phyloP scores from a whole-genome alignment of 345 rosid genomes.

The Conringia planisiliqua region DNA sequence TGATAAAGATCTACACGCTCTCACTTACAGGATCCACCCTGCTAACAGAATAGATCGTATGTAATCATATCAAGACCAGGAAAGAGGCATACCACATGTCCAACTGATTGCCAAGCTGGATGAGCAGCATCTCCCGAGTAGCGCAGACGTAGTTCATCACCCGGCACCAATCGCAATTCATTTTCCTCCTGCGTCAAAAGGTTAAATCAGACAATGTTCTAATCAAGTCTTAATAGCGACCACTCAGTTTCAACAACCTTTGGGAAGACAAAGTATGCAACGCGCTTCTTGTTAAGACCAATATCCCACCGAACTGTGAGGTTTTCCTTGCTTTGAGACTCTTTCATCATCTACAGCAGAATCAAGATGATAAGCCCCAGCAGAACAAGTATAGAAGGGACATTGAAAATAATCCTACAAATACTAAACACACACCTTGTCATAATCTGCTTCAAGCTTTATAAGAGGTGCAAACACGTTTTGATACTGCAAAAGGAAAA shows the following conservation, averaged over 20 bases:
- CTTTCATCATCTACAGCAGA: constrained; percentile 92
- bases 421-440: constrained; percentile 54
- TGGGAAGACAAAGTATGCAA: constrained; percentile 94
- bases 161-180: constrained; percentile 93
- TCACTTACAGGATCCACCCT: not conserved
- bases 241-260: constrained; percentile 52
- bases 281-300: constrained; percentile 94
- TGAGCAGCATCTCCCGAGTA: constrained; percentile 98
- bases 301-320: constrained; percentile 96
- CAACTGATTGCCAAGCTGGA: constrained; percentile 99
- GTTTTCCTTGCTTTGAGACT: constrained; percentile 99
- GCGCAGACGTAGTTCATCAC: constrained; percentile 92
- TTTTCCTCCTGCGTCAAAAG: constrained; percentile 78
- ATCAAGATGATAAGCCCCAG: constrained; percentile 20
- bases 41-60: not conserved
- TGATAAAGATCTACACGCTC: not conserved
- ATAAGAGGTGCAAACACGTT: constrained; percentile 99
- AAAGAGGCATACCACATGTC: constrained; percentile 80
- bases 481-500: constrained; percentile 80
- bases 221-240: constrained; percentile 1
- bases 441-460: constrained; percentile 99
- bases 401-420: not conserved
- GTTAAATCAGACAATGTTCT: constrained; percentile 17
- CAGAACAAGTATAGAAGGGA: not conserved
- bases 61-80: constrained; percentile 4